phyloP scores from a whole-genome alignment of 306 rosid genomes.

The Corylus americana region DNA sequence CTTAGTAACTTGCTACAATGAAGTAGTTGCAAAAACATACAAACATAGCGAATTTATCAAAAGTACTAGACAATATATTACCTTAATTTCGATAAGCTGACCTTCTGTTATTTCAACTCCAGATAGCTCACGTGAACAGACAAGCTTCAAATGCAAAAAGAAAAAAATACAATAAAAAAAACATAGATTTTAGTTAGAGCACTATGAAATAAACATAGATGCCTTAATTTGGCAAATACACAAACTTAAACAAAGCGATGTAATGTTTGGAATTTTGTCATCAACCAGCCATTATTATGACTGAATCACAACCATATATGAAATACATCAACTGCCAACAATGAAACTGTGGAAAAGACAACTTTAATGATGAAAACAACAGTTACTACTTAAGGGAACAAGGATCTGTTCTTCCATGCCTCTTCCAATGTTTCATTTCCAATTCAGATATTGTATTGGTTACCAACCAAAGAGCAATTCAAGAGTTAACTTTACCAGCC shows the following conservation, averaged over 20 bases:
- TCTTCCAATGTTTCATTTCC: not conserved
- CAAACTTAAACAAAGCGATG: not conserved
- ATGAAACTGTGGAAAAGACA: not conserved
- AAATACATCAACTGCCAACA: not conserved
- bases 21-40: conserved; percentile 8
- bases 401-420: not conserved
- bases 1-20: not conserved
- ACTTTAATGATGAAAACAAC: not conserved
- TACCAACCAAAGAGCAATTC: not conserved
- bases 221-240: not conserved
- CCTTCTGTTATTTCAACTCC: conserved; percentile 63
- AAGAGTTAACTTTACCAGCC: not conserved
- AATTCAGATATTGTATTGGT: not conserved
- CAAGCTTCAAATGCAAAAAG: conserved; percentile 65
- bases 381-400: not conserved
- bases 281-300: not conserved
- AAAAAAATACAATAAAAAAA: not conserved
- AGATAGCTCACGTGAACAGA: conserved; percentile 94
- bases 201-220: not conserved
- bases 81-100: conserved; percentile 90
- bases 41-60: conserved; percentile 1
- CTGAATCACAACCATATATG: not conserved
- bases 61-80: conserved; percentile 30
- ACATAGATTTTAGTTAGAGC: conserved; percentile 23
- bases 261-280: not conserved